Evolutionary conservation across 345 rosid genomes (phyloP).

Genomic region (Erysimum cheiranthoides): DNA sequence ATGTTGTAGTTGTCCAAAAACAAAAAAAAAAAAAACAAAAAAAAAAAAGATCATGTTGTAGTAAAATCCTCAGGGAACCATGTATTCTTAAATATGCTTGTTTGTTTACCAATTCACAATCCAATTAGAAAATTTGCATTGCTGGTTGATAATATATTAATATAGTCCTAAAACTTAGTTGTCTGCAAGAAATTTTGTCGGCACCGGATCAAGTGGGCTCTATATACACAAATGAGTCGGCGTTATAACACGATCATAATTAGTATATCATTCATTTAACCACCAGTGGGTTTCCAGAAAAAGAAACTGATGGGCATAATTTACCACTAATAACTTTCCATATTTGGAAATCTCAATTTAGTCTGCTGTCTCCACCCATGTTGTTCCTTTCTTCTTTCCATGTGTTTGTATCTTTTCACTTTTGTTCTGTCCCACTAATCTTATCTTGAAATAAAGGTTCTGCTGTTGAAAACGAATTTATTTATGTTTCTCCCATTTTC

Average conservation of each 20-base stretch:
- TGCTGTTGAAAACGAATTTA: not conserved
- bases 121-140: not conserved
- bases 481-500: slow-evolving; percentile 1
- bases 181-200: slow-evolving; percentile 6
- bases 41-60: too few species aligned
- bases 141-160: not conserved
- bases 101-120: not conserved
- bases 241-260: not conserved
- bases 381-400: slow-evolving; percentile 29
- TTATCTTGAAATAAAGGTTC: slow-evolving; percentile 23
- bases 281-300: not conserved
- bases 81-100: not conserved
- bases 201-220: not conserved
- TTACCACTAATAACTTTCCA: slow-evolving; percentile 18
- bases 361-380: not conserved
- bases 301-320: slow-evolving; percentile 12
- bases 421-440: slow-evolving; percentile 27
- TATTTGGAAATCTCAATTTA: slow-evolving; percentile 2
- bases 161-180: not conserved
- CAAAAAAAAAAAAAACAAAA: too few species aligned
- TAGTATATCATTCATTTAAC: not conserved
- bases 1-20: too few species aligned
- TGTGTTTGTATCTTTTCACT: slow-evolving; percentile 34
- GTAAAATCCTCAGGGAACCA: not conserved
- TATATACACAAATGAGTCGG: not conserved